Evolutionary conservation across 2,329 filamentous ascomycete genomes (phyloP).

Genomic region (Paraphaeosphaeria minitans): DNA sequence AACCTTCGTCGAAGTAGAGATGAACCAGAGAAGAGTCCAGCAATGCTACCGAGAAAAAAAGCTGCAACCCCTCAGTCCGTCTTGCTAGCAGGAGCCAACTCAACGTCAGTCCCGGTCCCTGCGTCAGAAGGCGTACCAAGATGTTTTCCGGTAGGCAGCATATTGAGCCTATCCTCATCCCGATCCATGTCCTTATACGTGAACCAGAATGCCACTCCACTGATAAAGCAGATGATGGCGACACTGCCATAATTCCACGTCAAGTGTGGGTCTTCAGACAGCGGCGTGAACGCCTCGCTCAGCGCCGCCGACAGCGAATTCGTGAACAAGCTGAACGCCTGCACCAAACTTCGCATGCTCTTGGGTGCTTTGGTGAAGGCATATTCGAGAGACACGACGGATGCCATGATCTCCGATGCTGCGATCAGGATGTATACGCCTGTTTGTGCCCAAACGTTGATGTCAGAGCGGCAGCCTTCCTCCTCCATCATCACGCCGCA

Average conservation of each 20-base stretch:
- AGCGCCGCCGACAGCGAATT: conserved; percentile 41
- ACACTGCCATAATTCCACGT: conserved; percentile 41
- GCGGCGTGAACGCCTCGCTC: conserved; percentile 35
- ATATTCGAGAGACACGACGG: conserved; percentile 73
- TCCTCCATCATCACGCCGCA: conserved; percentile 20
- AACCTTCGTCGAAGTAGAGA: background rate
- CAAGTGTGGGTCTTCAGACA: conserved; percentile 35
- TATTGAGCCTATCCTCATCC: conserved; percentile 28
- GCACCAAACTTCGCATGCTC: conserved; percentile 60
- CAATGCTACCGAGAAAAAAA: background rate
- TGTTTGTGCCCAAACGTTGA: conserved; percentile 61
- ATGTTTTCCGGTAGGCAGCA: conserved; percentile 25
- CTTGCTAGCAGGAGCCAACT: conserved; percentile 9
- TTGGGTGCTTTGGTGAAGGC: conserved; percentile 75
- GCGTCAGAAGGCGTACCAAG: conserved; percentile 15
- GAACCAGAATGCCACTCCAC: conserved; percentile 24
- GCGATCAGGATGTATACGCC: conserved; percentile 61
- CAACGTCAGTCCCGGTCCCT: conserved; percentile 16
- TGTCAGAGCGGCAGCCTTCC: conserved; percentile 34
- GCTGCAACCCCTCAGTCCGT: background rate
- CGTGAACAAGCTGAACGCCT: conserved; percentile 45
- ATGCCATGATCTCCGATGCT: conserved; percentile 66
- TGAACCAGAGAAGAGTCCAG: background rate
- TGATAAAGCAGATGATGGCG: conserved; percentile 25
- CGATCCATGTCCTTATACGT: conserved; percentile 20